These are phyloP conservation scores for Leccinum imitatum DNA, from an alignment of 768 basidiomycete species.

Conservation along the genomic window DNA sequence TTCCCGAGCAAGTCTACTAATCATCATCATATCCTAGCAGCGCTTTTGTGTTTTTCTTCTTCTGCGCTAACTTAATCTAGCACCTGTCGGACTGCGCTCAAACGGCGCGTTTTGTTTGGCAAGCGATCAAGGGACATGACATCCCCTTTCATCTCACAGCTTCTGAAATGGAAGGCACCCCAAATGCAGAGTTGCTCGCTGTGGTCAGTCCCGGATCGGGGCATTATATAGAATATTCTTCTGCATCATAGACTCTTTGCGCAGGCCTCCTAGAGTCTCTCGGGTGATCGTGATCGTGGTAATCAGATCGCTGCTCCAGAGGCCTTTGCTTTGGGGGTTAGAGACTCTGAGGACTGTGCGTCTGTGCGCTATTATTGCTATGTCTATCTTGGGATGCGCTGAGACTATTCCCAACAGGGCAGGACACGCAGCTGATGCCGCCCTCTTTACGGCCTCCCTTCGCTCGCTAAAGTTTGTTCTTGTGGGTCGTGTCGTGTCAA, in stretches of 20 bases:
- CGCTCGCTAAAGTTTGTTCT: constrained; percentile 14
- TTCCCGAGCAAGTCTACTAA: constrained; percentile 6
- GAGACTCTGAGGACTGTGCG: neutral
- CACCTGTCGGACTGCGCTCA: constrained; percentile 20
- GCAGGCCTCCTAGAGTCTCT: neutral
- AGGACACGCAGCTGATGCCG: constrained; percentile 36
- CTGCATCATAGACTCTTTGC: constrained; percentile 16
- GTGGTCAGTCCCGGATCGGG: constrained; percentile 12
- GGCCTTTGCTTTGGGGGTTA: constrained; percentile 1
- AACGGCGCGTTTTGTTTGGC: constrained; percentile 26
- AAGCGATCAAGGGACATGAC: constrained; percentile 34
- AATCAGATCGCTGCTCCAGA: neutral
- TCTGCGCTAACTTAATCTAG: constrained; percentile 8
- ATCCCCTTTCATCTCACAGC: constrained; percentile 29
- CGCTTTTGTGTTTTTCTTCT: neutral
- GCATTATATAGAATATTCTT: constrained; percentile 20
- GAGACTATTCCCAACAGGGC: constrained; percentile 14
- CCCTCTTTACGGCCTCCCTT: constrained; percentile 29
- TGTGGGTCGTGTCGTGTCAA: constrained; percentile 6
- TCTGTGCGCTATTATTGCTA: constrained; percentile 12
- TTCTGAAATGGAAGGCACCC: constrained; percentile 35
- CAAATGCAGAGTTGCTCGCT: constrained; percentile 12
- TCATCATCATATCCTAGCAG: neutral
- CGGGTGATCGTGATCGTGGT: constrained; percentile 10
- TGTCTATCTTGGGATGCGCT: constrained; percentile 21